Evolutionary conservation across 2,329 filamentous ascomycete genomes (phyloP).

Genomic region (Pseudopithomyces chartarum): DNA sequence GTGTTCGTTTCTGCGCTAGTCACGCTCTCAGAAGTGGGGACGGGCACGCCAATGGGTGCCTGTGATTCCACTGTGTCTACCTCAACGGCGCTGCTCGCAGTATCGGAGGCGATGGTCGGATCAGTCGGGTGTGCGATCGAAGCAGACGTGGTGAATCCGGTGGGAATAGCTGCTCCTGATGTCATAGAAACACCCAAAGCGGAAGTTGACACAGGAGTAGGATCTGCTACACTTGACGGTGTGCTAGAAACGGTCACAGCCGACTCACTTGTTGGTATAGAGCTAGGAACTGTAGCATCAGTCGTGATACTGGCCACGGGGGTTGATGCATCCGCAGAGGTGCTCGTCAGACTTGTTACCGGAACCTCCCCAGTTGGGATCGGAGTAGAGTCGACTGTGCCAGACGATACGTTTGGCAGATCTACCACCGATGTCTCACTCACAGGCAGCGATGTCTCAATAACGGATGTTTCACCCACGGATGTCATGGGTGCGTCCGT

Average conservation of each 20-base stretch:
- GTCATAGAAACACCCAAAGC: slow-evolving; percentile 4
- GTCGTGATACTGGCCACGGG: neutral
- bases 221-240: neutral
- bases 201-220: neutral
- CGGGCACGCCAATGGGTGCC: neutral
- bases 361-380: neutral
- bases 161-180: neutral
- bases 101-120: neutral
- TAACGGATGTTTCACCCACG: neutral
- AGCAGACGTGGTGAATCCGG: neutral
- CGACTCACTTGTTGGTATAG: neutral
- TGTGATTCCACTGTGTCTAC: slow-evolving; percentile 5
- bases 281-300: neutral
- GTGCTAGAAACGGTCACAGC: neutral
- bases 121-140: slow-evolving; percentile 3
- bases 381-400: neutral
- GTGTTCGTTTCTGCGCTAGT: neutral
- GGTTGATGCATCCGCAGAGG: neutral
- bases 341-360: neutral
- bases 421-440: neutral
- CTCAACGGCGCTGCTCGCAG: neutral
- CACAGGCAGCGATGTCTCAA: neutral
- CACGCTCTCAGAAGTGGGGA: slow-evolving; percentile 8
- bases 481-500: slow-evolving; percentile 3
- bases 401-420: neutral